Evolutionary conservation across 345 rosid genomes (phyloP), one percentile per base, ranked within the genome.

Genomic region (Lenwebbia sp.): DNA sequence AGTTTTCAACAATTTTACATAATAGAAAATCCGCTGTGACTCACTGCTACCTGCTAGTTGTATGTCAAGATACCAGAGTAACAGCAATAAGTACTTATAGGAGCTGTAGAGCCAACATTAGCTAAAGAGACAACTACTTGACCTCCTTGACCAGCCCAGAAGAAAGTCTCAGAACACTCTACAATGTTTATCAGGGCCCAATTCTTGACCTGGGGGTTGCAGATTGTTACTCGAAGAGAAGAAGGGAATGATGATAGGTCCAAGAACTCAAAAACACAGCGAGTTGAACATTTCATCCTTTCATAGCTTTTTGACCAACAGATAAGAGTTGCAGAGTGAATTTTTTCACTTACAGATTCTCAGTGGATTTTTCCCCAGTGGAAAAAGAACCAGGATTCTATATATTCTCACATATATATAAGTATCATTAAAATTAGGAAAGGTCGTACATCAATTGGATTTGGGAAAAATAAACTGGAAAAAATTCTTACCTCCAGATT

Each of bases 401-500:
- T 70, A 70, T 70, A 33, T 70, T 70, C 81, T 19, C 4, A 41
- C 13, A 83, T 10, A 28, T 51, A 40, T 28, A 83, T 22, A 37
- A 70, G 25, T 19, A 70, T 70, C 2, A 0, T 37, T 1, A 70
- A 70, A 70, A 37, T 70, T 30, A 57, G 85, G 28, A 13, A 83
- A 58, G 44, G 14, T 21, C 13, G 51, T n/a, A 52, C n/a, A n/a
- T 33, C 83, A 44, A 5, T 52, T 8, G 33, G 55, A 74, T 40
- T 30, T 30, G 65, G 17, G 50, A 83, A 40, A 52, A 13, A 62
- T 26, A 40, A 57, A 13, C 82, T 26, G 7, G 11, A 83, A 84
- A 52, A 56, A 84, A 82, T 26, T 50, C 86, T 81, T 85, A 91
- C 93, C 93, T 75, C 87, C 85, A 85, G 84, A 84, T 90, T 92